Base-by-base conservation (phyloP, 257 asterid species). In the Scutellaria baicalensis region DNA sequence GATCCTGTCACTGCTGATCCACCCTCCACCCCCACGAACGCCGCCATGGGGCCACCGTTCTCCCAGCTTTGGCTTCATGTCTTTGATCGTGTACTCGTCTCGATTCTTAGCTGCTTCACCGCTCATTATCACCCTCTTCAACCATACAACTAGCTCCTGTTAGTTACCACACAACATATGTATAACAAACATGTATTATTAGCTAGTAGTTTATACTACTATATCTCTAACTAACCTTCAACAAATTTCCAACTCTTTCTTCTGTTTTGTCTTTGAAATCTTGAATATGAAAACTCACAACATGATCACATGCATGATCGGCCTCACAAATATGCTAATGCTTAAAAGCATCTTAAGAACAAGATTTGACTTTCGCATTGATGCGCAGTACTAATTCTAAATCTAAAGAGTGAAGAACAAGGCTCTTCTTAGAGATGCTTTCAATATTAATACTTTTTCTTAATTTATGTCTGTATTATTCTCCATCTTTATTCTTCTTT, bases 1-100 rank as follows among this genome's bases (percentile, higher is more conserved):
- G 59, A 75, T 61, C 63, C 88, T 74, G 64, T 86, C 96, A 6
- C 78, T 70, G 40, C 77, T 82, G 9, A 80, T 77, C 93, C 89
- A 83, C 11, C 91, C 85, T 20, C 92, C 90, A 11, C 71, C 73
- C 44, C 73, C 73, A 58, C 72, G 72, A 1, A 67, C 64, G 27
- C 72, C 72, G 42, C 72, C 72, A 40, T 55, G 73, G 0, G 73
- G 65, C 73, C 73, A 68, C 64, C 73, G 56, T 65, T 68, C 65
- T 7, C 66, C 74, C 11, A 55, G 74, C 56, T 56, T 57, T 31
- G 66, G 74, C 74, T 69, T 69, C n/a, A 66, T 69, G 21, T 55
- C 73, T 38, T 68, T 68, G 35, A 68, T 55, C 1, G 13, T 68
- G 73, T 21, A 70, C 9, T 70, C 75, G 20, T 51, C 75, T n/a